Conservation (phyloP, 1,139 yeast genomes). For the Diutina sp. region DNA sequence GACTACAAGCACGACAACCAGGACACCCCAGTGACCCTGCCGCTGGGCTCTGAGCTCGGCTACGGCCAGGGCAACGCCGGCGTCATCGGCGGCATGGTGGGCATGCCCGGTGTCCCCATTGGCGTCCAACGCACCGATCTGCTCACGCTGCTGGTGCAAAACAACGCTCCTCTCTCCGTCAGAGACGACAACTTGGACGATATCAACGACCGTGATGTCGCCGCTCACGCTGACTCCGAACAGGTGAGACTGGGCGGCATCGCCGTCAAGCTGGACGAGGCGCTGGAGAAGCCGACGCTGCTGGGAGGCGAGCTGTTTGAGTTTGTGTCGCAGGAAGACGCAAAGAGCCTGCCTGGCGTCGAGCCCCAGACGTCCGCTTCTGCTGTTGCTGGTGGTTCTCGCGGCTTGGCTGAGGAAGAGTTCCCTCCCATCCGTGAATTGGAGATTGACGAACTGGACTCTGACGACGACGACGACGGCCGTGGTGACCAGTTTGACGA, state of each 20-base stretch:
- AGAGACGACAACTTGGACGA: constrained; percentile 60
- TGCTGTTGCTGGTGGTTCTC: constrained; percentile 6
- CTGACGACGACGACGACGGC: constrained; percentile 14
- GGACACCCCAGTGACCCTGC: constrained; percentile 48
- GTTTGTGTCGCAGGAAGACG: constrained; percentile 39
- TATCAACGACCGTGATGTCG: constrained; percentile 47
- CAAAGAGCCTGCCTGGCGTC: constrained; percentile 8
- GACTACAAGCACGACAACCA: constrained; percentile 16
- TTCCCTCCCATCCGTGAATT: constrained; percentile 46
- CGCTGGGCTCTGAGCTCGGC: constrained; percentile 39
- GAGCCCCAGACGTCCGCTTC: constrained; percentile 3
- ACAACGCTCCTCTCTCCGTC: constrained; percentile 83
- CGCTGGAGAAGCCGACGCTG: neutral
- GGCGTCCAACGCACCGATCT: constrained; percentile 57
- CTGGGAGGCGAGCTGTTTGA: constrained; percentile 42
- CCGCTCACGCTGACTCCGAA: constrained; percentile 14
- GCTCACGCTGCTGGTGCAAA: constrained; percentile 80
- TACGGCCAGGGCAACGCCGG: constrained; percentile 29
- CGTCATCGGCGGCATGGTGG: constrained; percentile 29
- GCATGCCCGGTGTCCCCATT: constrained; percentile 34
- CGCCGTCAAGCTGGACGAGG: neutral
- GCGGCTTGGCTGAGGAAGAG: constrained; percentile 19
- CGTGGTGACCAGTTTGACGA: constrained; percentile 24
- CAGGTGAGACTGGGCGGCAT: neutral
- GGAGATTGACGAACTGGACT: constrained; percentile 35